phyloP scores from a whole-genome alignment of 2,329 filamentous ascomycete genomes.

The Drechslera avenae region DNA sequence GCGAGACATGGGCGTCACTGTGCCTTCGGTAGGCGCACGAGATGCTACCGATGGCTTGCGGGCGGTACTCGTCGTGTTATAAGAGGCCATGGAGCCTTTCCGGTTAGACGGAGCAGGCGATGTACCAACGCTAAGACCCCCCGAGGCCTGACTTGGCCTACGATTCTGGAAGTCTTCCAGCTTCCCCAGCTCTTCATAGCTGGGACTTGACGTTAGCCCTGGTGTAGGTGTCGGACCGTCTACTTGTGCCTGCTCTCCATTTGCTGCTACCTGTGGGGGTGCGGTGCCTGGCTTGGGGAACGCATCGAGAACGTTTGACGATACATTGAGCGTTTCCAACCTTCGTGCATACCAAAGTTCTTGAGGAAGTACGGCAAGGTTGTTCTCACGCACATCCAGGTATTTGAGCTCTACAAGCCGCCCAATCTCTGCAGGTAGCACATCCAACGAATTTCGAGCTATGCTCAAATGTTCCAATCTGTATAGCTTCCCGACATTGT shows the following conservation, averaged over 20 bases:
- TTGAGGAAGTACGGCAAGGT: slow-evolving; percentile 82
- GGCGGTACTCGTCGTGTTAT: slow-evolving; percentile 55
- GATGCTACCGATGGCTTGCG: slow-evolving; percentile 85
- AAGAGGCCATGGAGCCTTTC: slow-evolving; percentile 84
- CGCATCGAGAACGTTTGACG: slow-evolving; percentile 86
- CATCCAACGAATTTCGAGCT: slow-evolving; percentile 84
- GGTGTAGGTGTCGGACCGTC: slow-evolving; percentile 55
- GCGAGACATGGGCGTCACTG: slow-evolving; percentile 64
- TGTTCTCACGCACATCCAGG: slow-evolving; percentile 91
- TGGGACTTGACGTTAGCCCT: slow-evolving; percentile 60
- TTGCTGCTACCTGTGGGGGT: slow-evolving; percentile 56
- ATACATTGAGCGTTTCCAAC: slow-evolving; percentile 90
- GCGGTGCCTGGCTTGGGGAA: slow-evolving; percentile 86
- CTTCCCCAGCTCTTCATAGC: slow-evolving; percentile 76
- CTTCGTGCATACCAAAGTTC: slow-evolving; percentile 97
- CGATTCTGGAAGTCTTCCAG: slow-evolving; percentile 68
- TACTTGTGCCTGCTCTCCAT: slow-evolving; percentile 39
- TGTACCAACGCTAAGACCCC: slow-evolving; percentile 71
- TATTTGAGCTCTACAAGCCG: slow-evolving; percentile 82
- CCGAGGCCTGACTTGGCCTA: slow-evolving; percentile 83
- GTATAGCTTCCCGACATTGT: slow-evolving; percentile 80
- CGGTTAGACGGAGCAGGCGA: slow-evolving; percentile 69
- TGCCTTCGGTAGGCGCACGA: slow-evolving; percentile 63
- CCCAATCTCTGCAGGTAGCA: slow-evolving; percentile 85
- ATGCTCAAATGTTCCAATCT: slow-evolving; percentile 92